A percentile compares a stretch with the other conserved stretches of the same genome.
Conservation (phyloP, 1,284 basidiomycete genomes). For the Rugosomyces carneus region DNA sequence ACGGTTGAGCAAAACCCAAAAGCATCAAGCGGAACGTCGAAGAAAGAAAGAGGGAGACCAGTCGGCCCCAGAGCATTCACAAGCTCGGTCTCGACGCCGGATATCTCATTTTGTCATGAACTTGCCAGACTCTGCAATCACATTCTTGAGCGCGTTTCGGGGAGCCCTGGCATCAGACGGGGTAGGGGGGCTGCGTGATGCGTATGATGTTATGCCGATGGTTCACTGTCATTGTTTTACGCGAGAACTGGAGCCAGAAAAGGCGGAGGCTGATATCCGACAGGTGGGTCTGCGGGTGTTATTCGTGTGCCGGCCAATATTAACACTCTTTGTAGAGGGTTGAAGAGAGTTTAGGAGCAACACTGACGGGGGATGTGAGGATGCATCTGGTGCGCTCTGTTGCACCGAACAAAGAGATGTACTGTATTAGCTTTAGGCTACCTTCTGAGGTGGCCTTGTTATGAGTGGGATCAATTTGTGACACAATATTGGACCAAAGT, state of each 20-base stretch:
- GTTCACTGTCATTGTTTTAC: constrained; percentile 98
- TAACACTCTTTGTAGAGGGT: constrained; percentile 53
- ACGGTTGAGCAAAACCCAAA: constrained; percentile 29
- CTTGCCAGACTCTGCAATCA: constrained; percentile 86
- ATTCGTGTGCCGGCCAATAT: constrained; percentile 1
- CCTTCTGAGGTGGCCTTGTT: constrained; percentile 53
- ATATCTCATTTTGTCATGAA: constrained; percentile 97
- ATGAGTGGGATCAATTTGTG: not conserved
- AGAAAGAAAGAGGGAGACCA: constrained; percentile 17
- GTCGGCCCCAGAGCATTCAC: not conserved
- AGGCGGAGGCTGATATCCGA: constrained; percentile 72
- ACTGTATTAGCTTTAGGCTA: constrained; percentile 90
- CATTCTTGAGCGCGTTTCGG: constrained; percentile 85
- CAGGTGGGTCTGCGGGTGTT: constrained; percentile 47
- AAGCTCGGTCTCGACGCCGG: constrained; percentile 36
- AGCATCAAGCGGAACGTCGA: constrained; percentile 30
- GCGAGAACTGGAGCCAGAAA: constrained; percentile 68
- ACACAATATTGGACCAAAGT: constrained; percentile 6
- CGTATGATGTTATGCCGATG: constrained; percentile 76
- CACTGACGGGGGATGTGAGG: constrained; percentile 45
- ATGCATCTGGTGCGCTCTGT: constrained; percentile 88
- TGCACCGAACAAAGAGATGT: constrained; percentile 98
- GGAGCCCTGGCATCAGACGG: constrained; percentile 52
- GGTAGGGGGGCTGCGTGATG: constrained; percentile 23
- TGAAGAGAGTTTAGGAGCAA: constrained; percentile 56